Evolutionary conservation across 208 protist genomes (phyloP).

Genomic region (Porcisia deanei): DNA sequence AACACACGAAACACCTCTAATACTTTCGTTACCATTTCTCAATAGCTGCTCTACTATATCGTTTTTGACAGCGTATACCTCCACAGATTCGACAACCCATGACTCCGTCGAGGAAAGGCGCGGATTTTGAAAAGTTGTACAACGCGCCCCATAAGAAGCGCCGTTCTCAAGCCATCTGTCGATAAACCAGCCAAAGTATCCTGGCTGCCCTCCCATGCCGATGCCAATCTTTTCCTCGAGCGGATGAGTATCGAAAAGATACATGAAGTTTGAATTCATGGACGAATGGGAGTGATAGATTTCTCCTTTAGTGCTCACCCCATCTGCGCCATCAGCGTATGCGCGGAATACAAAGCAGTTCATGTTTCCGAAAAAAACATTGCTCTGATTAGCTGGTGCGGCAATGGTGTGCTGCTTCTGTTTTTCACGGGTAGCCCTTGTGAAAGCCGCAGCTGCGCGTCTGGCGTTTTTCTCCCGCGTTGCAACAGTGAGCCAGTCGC

Average conservation of each 20-base stretch:
- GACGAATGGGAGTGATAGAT: slow-evolving; percentile 39
- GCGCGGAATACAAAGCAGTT: slow-evolving; percentile 63
- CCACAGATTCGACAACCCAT: slow-evolving; percentile 54
- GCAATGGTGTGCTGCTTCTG: slow-evolving; percentile 12
- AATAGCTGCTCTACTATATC: slow-evolving; percentile 32
- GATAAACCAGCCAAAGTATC: slow-evolving; percentile 72
- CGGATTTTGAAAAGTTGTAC: slow-evolving; percentile 59
- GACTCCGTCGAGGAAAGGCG: slow-evolving; percentile 42
- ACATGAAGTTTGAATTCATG: slow-evolving; percentile 80
- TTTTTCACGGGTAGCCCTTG: slow-evolving; percentile 48
- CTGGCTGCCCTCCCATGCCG: slow-evolving; percentile 68
- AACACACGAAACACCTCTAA: slow-evolving; percentile 19
- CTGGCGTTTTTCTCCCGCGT: slow-evolving; percentile 50
- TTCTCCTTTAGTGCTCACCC: slow-evolving; percentile 10
- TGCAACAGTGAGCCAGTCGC: slow-evolving; percentile 56
- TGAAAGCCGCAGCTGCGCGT: slow-evolving; percentile 41
- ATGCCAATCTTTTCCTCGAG: slow-evolving; percentile 53
- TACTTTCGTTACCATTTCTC: neutral
- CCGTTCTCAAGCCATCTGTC: slow-evolving; percentile 74
- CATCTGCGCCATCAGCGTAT: neutral
- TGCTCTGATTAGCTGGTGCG: slow-evolving; percentile 44
- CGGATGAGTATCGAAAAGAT: slow-evolving; percentile 69
- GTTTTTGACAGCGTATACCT: slow-evolving; percentile 59
- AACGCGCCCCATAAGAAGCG: slow-evolving; percentile 37
- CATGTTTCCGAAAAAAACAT: slow-evolving; percentile 63